These are phyloP conservation scores for Colletotrichum sp. DNA, from an alignment of 2,329 filamentous ascomycete genomes.

Conservation along the genomic window DNA sequence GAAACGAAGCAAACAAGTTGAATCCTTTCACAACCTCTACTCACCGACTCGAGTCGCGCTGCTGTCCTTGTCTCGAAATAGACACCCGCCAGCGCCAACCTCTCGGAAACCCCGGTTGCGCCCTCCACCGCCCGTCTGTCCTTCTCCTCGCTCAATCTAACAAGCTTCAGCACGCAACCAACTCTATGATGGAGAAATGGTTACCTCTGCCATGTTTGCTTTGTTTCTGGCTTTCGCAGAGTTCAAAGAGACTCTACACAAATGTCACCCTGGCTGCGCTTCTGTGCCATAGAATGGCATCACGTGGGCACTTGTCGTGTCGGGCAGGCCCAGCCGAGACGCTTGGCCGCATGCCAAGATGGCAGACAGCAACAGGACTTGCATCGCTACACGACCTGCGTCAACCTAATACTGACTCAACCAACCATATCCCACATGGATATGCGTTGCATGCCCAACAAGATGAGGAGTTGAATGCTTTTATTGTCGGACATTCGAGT, in stretches of 20 bases:
- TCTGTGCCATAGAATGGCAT: background rate
- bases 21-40: background rate
- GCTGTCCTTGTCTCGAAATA: background rate
- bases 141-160: background rate
- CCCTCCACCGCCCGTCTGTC: background rate
- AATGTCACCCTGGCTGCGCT: background rate
- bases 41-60: constrained; percentile 10
- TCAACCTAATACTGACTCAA: background rate
- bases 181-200: background rate
- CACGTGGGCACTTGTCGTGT: background rate
- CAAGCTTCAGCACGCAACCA: background rate
- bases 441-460: background rate
- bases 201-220: background rate
- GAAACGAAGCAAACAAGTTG: background rate
- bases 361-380: background rate
- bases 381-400: background rate
- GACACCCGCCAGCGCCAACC: background rate
- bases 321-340: background rate
- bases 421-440: background rate
- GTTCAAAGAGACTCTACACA: background rate
- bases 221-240: background rate
- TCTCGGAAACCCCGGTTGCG: constrained; percentile 10
- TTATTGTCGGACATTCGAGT: background rate
- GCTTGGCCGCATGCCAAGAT: constrained; percentile 9
- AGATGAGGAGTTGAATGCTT: background rate